A percentile compares a stretch with the other conserved stretches of the same genome.
Conservation (phyloP, 1,139 yeast genomes). For the Taphrina communis region DNA sequence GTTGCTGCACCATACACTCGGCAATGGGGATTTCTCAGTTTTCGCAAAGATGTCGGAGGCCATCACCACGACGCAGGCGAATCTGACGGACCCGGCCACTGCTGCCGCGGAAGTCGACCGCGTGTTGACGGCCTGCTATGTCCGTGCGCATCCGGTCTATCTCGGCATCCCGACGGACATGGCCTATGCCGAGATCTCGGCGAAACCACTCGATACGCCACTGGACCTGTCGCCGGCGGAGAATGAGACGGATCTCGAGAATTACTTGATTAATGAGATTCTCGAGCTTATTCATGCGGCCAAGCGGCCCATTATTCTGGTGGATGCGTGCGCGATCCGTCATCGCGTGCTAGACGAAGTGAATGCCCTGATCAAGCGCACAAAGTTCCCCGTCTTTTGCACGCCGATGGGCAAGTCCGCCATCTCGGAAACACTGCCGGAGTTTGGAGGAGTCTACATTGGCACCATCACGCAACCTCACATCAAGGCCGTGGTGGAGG, state of each 20-base stretch:
- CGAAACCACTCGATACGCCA: constrained; percentile 51
- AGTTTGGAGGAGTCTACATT: constrained; percentile 69
- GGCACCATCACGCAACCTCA: constrained; percentile 60
- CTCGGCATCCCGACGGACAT: constrained; percentile 66
- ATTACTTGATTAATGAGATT: constrained; percentile 57
- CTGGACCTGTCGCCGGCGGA: constrained; percentile 49
- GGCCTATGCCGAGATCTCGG: constrained; percentile 59
- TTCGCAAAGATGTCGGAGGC: constrained; percentile 68
- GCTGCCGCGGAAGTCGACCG: constrained; percentile 68
- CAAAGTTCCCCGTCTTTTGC: constrained; percentile 58
- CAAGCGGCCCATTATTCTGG: constrained; percentile 65
- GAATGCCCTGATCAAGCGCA: constrained; percentile 57
- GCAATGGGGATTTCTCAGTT: constrained; percentile 64
- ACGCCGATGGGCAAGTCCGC: constrained; percentile 62
- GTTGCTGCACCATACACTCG: constrained; percentile 69
- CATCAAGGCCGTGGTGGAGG: constrained; percentile 53
- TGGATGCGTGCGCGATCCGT: constrained; percentile 69
- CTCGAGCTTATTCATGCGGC: constrained; percentile 61
- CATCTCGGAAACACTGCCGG: constrained; percentile 65
- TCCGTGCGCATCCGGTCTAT: constrained; percentile 76
- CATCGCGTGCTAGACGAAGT: constrained; percentile 57
- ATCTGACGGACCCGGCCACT: constrained; percentile 58
- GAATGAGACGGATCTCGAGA: constrained; percentile 52
- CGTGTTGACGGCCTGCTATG: constrained; percentile 63
- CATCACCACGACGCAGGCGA: constrained; percentile 65